These are phyloP conservation scores for Neurospora sp. DNA, from an alignment of 495 filamentous ascomycete species.

Conservation along the genomic window DNA sequence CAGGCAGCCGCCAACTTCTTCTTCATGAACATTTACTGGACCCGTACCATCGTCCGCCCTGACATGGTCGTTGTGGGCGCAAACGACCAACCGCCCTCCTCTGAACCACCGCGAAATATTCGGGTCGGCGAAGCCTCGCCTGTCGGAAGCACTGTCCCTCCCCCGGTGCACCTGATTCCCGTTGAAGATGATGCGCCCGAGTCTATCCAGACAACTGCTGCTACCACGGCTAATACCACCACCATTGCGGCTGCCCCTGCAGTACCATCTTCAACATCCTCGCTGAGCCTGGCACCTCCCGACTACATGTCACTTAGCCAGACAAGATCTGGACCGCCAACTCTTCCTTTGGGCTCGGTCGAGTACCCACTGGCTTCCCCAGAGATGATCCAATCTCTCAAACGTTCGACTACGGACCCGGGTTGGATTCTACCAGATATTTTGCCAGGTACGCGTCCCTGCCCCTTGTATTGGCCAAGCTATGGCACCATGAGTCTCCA, in stretches of 20 bases:
- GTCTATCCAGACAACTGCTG: background rate
- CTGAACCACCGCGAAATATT: slow-evolving; percentile 7
- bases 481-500: background rate
- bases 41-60: slow-evolving; percentile 22
- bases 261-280: background rate
- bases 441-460: slow-evolving; percentile 14
- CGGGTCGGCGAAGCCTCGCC: slow-evolving; percentile 3
- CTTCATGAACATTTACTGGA: slow-evolving; percentile 27
- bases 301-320: slow-evolving; percentile 3
- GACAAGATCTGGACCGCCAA: slow-evolving; percentile 6
- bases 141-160: background rate
- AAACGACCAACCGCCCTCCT: slow-evolving; percentile 15
- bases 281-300: background rate
- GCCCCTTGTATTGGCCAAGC: background rate
- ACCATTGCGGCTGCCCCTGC: background rate
- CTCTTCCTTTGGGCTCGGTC: background rate
- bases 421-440: slow-evolving; percentile 23
- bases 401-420: slow-evolving; percentile 16
- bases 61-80: slow-evolving; percentile 32
- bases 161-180: slow-evolving; percentile 10
- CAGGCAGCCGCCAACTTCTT: slow-evolving; percentile 14
- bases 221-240: background rate
- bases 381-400: slow-evolving; percentile 14
- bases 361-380: slow-evolving; percentile 4
- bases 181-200: slow-evolving; percentile 4